A percentile compares a stretch with the other conserved stretches of the same genome.
phyloP scores from a whole-genome alignment of 371 early-diverging fungal species.

The Coemansia linderi region DNA sequence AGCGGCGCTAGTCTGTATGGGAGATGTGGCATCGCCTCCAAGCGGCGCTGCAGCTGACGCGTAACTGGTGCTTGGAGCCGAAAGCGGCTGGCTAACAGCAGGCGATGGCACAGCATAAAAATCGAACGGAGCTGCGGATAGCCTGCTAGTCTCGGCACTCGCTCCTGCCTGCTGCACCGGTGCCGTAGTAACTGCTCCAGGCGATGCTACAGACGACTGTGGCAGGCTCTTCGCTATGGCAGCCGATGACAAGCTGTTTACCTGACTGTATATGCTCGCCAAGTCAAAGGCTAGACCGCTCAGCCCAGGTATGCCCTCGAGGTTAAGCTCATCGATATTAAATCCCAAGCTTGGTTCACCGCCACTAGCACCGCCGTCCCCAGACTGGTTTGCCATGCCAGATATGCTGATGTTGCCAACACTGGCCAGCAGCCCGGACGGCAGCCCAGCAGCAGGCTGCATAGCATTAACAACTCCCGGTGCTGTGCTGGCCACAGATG shows the following conservation, averaged over 20 bases:
- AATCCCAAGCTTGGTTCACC: slow-evolving; percentile 27
- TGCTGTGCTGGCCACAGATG: neutral
- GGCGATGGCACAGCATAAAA: neutral
- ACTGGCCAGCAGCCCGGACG: slow-evolving; percentile 13
- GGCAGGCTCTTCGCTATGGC: neutral
- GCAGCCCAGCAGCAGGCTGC: slow-evolving; percentile 5
- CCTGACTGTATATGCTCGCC: slow-evolving; percentile 39
- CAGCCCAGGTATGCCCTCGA: slow-evolving; percentile 27
- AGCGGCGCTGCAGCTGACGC: neutral
- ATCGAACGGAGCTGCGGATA: neutral
- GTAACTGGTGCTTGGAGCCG: neutral
- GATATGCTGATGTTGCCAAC: slow-evolving; percentile 18
- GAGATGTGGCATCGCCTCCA: neutral
- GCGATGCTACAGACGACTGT: neutral
- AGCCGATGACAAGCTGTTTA: slow-evolving; percentile 19
- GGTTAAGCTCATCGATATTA: slow-evolving; percentile 44
- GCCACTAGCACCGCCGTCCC: neutral
- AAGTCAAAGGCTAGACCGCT: slow-evolving; percentile 42
- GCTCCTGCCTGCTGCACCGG: neutral
- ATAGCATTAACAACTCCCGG: neutral
- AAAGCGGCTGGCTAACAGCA: neutral
- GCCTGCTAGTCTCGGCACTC: neutral
- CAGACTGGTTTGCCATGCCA: slow-evolving; percentile 1
- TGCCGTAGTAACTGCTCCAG: neutral
- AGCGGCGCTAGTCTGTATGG: neutral